Conservation (phyloP, 2,329 filamentous ascomycete species). For the Podosphaera leucotricha region DNA sequence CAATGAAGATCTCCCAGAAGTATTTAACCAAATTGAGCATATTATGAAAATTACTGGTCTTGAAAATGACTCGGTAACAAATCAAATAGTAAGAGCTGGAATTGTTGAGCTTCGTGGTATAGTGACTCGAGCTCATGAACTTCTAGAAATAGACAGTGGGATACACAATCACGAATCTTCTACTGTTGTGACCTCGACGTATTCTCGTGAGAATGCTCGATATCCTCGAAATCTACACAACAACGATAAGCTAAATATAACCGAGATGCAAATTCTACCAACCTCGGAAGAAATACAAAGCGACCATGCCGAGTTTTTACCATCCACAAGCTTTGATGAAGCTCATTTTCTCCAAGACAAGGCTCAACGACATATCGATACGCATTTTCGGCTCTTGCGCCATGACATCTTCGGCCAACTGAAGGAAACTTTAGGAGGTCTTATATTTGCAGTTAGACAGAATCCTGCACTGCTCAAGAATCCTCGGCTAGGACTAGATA, state of each 20-base stretch:
- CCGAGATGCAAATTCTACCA: slow-evolving; percentile 1
- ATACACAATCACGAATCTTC: slow-evolving; percentile 3
- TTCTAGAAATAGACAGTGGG: slow-evolving; percentile 2
- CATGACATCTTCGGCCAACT: slow-evolving; percentile 14
- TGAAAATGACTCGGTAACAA: slow-evolving; percentile 3
- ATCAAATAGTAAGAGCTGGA: slow-evolving; percentile 3
- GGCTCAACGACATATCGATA: background rate
- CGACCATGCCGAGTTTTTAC: slow-evolving; percentile 21
- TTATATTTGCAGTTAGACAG: slow-evolving; percentile 5
- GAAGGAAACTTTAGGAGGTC: slow-evolving; percentile 10
- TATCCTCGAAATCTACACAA: slow-evolving; percentile 2
- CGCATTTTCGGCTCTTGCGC: slow-evolving; percentile 13
- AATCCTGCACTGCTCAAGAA: slow-evolving; percentile 5
- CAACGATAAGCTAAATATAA: slow-evolving; percentile 1
- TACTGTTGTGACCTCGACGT: slow-evolving; percentile 5
- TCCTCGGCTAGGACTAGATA: background rate
- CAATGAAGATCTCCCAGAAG: slow-evolving; percentile 9
- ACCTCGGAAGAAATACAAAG: background rate
- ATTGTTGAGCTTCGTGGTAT: slow-evolving; percentile 5
- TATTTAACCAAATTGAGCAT: slow-evolving; percentile 6
- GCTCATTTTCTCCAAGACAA: slow-evolving; percentile 16
- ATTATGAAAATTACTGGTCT: slow-evolving; percentile 1
- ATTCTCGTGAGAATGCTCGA: slow-evolving; percentile 3
- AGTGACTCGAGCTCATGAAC: slow-evolving; percentile 3
- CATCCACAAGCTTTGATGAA: slow-evolving; percentile 17